Base-by-base conservation (phyloP, 1,284 basidiomycete genomes). In the Anthracocystis panici-leucophaei region DNA sequence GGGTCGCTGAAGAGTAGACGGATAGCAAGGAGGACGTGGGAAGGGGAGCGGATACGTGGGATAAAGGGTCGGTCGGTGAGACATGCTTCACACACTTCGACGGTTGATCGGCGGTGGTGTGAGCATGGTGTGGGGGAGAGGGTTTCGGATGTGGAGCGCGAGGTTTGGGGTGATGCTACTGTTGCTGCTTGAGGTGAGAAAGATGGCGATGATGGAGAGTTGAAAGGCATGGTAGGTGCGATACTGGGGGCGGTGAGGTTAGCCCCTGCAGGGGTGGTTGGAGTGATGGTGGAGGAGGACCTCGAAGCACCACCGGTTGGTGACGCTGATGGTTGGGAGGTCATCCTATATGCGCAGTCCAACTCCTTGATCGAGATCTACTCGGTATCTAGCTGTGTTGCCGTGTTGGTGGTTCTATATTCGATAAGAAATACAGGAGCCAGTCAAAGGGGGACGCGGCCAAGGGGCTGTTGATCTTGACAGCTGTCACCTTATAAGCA, bases 1-100 rank as follows among this genome's bases (percentile, higher is more conserved):
- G 70, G 57, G 41, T 77, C 65, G 29, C 56, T 45, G 60, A 78
- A 65, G 11, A 67, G 41, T 0, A 75, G 59, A 0, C 52, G 45
- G 14, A 66, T 5, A 14, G 72, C 66, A 5, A 63, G 53, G 4
- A 69, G 12, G 52, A 70, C 27, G 52, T 75, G 72, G 9, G 65
- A 61, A 20, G 45, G 46, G 8, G 59, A 64, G 6, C 57, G 25
- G 49, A 75, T 64, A 21, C 48, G 58, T 0, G 20, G 21, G 40
- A 75, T 44, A 21, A 42, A 71, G 1, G 62, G 68, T 11, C 68
- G 50, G 23, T 60, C 57, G 0, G 40, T 11, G 6, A 33, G 12
- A 33, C 68, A 71, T 3, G 68, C 58, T 31, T 62, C 55, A 35
- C 62, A 71, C 6, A 41, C 51, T 18, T 41, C 40, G 20, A 20